Conservation (phyloP, 2,329 filamentous ascomycete species). For the Epichloe gansuensis region DNA sequence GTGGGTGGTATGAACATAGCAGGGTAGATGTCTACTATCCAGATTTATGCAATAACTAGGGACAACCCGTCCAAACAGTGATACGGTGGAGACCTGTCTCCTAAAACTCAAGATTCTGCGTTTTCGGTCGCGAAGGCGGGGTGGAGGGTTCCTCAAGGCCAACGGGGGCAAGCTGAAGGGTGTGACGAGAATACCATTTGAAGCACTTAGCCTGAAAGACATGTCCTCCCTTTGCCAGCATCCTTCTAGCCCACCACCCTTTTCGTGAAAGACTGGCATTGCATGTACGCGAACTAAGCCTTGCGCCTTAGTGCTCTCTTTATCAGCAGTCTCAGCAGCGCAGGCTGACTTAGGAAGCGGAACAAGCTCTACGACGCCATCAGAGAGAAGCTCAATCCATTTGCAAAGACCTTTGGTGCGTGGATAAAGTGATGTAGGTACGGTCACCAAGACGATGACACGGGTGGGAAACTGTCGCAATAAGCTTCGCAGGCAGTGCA, state of each 20-base stretch:
- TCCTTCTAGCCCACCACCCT: constrained; percentile 63
- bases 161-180: constrained; percentile 71
- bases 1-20: neutral
- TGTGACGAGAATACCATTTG: constrained; percentile 69
- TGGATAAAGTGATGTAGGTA: constrained; percentile 72
- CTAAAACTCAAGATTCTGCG: constrained; percentile 61
- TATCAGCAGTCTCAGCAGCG: constrained; percentile 38
- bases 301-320: constrained; percentile 60
- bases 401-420: constrained; percentile 63
- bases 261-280: constrained; percentile 76
- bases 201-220: constrained; percentile 77
- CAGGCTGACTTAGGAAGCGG: constrained; percentile 47
- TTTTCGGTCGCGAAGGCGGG: constrained; percentile 28
- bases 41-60: neutral
- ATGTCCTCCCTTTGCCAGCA: constrained; percentile 69
- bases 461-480: constrained; percentile 54
- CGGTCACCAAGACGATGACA: constrained; percentile 60
- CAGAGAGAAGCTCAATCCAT: constrained; percentile 75
- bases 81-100: neutral
- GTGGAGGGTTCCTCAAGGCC: neutral
- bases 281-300: constrained; percentile 76
- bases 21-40: neutral
- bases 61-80: no score
- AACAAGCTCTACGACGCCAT: constrained; percentile 78
- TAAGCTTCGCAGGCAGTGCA: constrained; percentile 66